Evolutionary conservation across 2,329 filamentous ascomycete genomes (phyloP).

Genomic region (Claviceps sorghi): DNA sequence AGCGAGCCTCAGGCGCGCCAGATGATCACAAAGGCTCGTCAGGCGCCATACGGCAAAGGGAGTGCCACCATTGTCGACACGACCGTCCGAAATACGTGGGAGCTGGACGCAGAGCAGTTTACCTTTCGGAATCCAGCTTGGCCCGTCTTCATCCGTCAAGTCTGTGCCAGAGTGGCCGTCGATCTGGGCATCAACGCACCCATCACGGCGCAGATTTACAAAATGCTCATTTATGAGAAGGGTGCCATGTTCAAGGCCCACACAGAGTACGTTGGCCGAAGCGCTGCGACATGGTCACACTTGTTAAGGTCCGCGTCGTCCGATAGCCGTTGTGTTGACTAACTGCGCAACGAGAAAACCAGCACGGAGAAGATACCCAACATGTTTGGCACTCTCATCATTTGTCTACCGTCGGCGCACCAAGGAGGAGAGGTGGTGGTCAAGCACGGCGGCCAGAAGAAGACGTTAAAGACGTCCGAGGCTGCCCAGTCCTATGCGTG

Average conservation of each 20-base stretch:
- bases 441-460: constrained; percentile 20
- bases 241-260: constrained; percentile 34
- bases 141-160: constrained; percentile 11
- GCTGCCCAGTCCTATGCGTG: constrained; percentile 11
- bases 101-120: constrained; percentile 26
- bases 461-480: constrained; percentile 17
- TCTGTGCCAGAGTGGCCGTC: constrained; percentile 13
- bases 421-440: constrained; percentile 30
- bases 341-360: neutral
- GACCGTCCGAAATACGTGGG: constrained; percentile 26
- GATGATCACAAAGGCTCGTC: constrained; percentile 10
- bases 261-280: constrained; percentile 19
- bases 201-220: constrained; percentile 25
- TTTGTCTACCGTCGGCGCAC: constrained; percentile 33
- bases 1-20: constrained; percentile 11
- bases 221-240: constrained; percentile 34
- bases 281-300: neutral
- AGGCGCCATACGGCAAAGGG: constrained; percentile 18
- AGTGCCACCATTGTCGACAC: constrained; percentile 26
- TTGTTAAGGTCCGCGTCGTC: neutral
- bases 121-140: constrained; percentile 21
- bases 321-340: neutral
- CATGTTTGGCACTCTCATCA: constrained; percentile 36
- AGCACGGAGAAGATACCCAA: constrained; percentile 30
- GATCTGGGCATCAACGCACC: constrained; percentile 18